Evolutionary conservation across 2,329 filamentous ascomycete genomes (phyloP), one percentile per base, ranked within the genome.

Genomic region (Fusarium azukiicola): DNA sequence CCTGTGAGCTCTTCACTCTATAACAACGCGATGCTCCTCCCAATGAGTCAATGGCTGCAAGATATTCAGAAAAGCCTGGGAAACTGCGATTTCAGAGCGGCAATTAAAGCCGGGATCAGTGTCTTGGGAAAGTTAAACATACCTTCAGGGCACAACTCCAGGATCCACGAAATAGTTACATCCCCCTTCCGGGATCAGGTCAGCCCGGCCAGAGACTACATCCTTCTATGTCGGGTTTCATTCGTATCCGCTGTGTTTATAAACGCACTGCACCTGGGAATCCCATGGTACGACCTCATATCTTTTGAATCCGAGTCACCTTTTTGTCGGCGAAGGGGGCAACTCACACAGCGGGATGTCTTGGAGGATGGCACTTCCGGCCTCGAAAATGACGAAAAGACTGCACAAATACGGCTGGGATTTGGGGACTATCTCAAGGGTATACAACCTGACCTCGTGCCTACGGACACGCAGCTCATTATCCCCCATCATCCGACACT

Each of bases 1-100:
- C 58, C 58, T 13, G 58, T 63, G 40, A 63, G 58, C 40, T 63
- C 58, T 3, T 63, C 58, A 32, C 58, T 63, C 40, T 63, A 63
- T 14, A 63, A 63, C n/a, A 63, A 63, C 40, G 58, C 58, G 1
- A 44, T 63, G 58, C 58, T 44, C 19, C 40, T 63, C 5, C 58
- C 58, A 13, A 63, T 63, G 58, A 63, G 16, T 3, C 58, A 46
- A 63, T 63, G 58, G 58, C 58, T 63, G 17, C 58, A 46, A 21
- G 40, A 63, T 19, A 13, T 63, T 13, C 58, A 27, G 58, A n/a
- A 63, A 32, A 63, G 40, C 9, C 58, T 63, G 3, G 58, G 58
- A 14, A 44, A 44, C 40, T 46, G 17, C 19, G 58, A 63, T 14
- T 63, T 63, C 14, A 44, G 58, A 63, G 58, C n/a, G 32, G 58